These are phyloP conservation scores for Chlorella vulgaris DNA, from an alignment of 139 green algal genomes.

Conservation along the genomic window DNA sequence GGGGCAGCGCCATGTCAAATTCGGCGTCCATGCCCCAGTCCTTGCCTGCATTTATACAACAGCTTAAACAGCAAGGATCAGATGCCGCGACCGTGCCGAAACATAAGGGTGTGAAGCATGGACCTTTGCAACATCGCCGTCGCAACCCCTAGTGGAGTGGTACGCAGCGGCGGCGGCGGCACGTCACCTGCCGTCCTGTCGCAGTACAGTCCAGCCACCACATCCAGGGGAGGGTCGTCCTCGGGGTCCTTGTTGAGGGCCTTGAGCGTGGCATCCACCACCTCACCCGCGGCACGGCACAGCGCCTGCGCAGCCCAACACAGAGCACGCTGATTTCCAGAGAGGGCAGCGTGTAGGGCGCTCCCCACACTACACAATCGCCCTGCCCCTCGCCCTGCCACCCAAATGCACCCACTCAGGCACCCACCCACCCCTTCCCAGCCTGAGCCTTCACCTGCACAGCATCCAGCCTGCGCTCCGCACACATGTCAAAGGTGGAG, in stretches of 20 bases:
- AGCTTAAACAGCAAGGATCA: neutral
- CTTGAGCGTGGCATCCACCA: slow-evolving; percentile 41
- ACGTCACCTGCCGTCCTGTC: slow-evolving; percentile 19
- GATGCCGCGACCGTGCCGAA: neutral
- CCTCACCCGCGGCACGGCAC: slow-evolving; percentile 31
- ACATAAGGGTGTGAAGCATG: too few relatives aligned
- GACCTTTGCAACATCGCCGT: too few relatives aligned
- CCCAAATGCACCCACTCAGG: neutral
- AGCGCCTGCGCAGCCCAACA: slow-evolving; percentile 33
- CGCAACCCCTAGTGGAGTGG: too few relatives aligned
- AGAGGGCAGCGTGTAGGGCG: too few relatives aligned
- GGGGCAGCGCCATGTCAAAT: slow-evolving; percentile 30
- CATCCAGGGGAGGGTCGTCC: slow-evolving; percentile 41
- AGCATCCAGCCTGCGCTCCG: slow-evolving; percentile 52
- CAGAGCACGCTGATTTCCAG: neutral
- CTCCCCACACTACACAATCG: neutral
- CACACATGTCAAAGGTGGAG: slow-evolving; percentile 49
- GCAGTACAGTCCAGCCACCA: slow-evolving; percentile 17
- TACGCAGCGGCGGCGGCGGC: too few relatives aligned
- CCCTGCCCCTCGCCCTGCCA: too few relatives aligned
- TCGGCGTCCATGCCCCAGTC: slow-evolving; percentile 55
- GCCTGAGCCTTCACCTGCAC: slow-evolving; percentile 15
- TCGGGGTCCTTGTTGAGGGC: slow-evolving; percentile 33
- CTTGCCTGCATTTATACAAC: slow-evolving; percentile 40
- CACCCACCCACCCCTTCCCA: neutral